Evolutionary conservation across 805 yeast genomes (phyloP).

Genomic region (Brettanomyces sp.): DNA sequence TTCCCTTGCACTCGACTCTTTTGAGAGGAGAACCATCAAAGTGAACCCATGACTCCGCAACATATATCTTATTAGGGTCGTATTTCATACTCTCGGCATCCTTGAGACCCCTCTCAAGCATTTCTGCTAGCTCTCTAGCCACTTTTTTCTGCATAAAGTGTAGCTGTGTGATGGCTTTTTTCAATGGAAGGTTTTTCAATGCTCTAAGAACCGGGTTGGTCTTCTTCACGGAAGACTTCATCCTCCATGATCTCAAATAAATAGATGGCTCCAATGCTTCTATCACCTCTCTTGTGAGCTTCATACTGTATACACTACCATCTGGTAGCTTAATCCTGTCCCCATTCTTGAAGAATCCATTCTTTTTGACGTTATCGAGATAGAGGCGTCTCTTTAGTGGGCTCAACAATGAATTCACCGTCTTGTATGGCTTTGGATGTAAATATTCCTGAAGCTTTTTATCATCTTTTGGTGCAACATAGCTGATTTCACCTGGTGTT

Average conservation of each 20-base stretch:
- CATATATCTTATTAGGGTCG: constrained; percentile 52
- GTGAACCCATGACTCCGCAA: constrained; percentile 84
- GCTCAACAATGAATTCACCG: constrained; percentile 47
- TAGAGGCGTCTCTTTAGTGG: constrained; percentile 67
- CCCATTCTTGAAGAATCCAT: constrained; percentile 64
- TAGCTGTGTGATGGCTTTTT: constrained; percentile 82
- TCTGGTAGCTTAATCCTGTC: constrained; percentile 35
- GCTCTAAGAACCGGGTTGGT: constrained; percentile 73
- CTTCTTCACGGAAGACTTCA: constrained; percentile 84
- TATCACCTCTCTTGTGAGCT: constrained; percentile 55
- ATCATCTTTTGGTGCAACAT: constrained; percentile 23
- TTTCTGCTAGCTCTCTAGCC: constrained; percentile 67
- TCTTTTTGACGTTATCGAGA: constrained; percentile 43
- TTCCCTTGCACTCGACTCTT: constrained; percentile 74
- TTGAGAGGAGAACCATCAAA: constrained; percentile 71
- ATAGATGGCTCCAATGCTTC: constrained; percentile 81
- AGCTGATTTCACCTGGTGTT: constrained; percentile 6
- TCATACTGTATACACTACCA: constrained; percentile 38
- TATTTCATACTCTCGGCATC: constrained; percentile 57
- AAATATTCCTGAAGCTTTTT: constrained; percentile 37
- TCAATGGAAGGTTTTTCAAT: constrained; percentile 59
- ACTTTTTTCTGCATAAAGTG: constrained; percentile 79
- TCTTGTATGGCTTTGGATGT: constrained; percentile 42
- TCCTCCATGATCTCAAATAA: constrained; percentile 70
- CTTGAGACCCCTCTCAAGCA: constrained; percentile 62